Conservation (phyloP, 768 basidiomycete species). For the Boletus fagicola region DNA sequence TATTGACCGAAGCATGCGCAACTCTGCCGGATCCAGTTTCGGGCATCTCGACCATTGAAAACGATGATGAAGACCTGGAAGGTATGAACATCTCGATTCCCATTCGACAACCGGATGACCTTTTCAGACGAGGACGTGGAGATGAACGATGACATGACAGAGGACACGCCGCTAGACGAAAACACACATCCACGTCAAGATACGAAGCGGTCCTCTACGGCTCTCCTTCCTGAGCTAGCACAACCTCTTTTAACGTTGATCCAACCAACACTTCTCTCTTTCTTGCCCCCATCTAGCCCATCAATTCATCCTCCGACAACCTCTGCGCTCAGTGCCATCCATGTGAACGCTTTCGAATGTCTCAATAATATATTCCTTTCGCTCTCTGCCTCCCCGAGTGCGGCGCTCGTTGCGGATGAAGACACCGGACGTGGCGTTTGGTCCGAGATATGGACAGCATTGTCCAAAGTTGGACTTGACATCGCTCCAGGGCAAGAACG, state of each 20-base stretch:
- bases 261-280: constrained; percentile 77
- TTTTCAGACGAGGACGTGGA: constrained; percentile 46
- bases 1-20: constrained; percentile 85
- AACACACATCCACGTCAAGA: constrained; percentile 14
- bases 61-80: constrained; percentile 37
- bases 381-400: constrained; percentile 49
- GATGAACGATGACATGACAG: constrained; percentile 32
- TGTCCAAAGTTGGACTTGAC: constrained; percentile 59
- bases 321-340: constrained; percentile 78
- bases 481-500: constrained; percentile 62
- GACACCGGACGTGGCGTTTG: constrained; percentile 57
- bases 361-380: constrained; percentile 88
- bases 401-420: constrained; percentile 43
- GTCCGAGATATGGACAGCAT: constrained; percentile 62
- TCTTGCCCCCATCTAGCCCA: constrained; percentile 64
- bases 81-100: constrained; percentile 20
- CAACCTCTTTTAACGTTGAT: constrained; percentile 66
- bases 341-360: constrained; percentile 83
- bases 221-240: constrained; percentile 59
- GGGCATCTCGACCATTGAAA: constrained; percentile 33
- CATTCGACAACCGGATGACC: constrained; percentile 28
- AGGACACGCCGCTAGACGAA: constrained; percentile 28
- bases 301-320: constrained; percentile 89
- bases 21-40: constrained; percentile 76
- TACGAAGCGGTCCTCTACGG: constrained; percentile 27